Evolutionary conservation across 169 alveolate genomes (phyloP), one percentile per base, ranked within the genome.

Genomic region (Ichthyophthirius multifiliis): DNA sequence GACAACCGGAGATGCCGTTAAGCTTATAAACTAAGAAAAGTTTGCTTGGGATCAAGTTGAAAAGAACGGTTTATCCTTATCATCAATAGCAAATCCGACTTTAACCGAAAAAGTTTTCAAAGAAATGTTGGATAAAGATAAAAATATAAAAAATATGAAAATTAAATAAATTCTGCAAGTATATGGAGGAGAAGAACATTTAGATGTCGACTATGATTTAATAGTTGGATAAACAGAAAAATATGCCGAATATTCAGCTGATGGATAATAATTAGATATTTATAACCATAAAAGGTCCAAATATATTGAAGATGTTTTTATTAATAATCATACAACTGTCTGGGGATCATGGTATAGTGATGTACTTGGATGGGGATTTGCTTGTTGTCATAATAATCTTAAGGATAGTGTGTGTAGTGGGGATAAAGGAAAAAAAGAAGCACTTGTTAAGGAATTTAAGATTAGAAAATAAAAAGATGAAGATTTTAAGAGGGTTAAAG

Each of bases 151-250:
- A 55, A 65, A 84, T 18, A 85, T 86, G 64, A 85, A 90, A 74
- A 82, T 84, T 55, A 45, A 84, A 75, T 86, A 85, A 46, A 45
- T 93, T 15, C 16, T 84, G 5, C 77, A 82, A 63, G 82, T 74
- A 48, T 93, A 87, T 71, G 96, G 95, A 7, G 94, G 94, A 20
- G 93, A 89, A 10, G 82, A 89, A 64, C 89, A 89, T 45, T 74
- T 88, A 15, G 43, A 83, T 18, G 82, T 84, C 0, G 89, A 89
- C 35, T 73, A 76, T 9, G 86, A 84, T 67, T 71, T 91, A 34
- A 74, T 73, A 74, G 82, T 82, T 27, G 85, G 83, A 9, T 37
- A 76, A 46, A 75, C 74, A 55, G 88, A 74, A 16, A 84, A 65
- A 27, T 20, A 35, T 37, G 79, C 74, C 20, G 87, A 82, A 23